A percentile compares a stretch with the other conserved stretches of the same genome.
These are phyloP conservation scores for Dacryopinax spathularia DNA, from an alignment of 768 basidiomycete genomes.

Conservation along the genomic window DNA sequence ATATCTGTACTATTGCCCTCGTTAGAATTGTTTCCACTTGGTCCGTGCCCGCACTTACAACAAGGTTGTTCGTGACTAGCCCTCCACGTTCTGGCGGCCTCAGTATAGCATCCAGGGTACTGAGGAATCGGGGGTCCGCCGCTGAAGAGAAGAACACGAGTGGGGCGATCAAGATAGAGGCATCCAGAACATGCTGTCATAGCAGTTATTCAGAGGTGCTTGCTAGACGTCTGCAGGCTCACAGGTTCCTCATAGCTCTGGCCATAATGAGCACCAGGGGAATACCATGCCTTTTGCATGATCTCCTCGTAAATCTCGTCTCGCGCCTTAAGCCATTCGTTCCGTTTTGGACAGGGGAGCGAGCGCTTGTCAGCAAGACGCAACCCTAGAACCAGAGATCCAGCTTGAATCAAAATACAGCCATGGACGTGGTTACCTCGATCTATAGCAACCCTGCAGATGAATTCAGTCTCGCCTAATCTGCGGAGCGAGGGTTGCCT, in stretches of 20 bases:
- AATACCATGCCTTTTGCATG: conserved; percentile 76
- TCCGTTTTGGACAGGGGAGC: conserved; percentile 39
- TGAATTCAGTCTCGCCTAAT: background rate
- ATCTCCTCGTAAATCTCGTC: conserved; percentile 87
- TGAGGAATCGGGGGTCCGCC: conserved; percentile 76
- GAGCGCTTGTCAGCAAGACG: conserved; percentile 91
- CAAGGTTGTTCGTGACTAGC: conserved; percentile 60
- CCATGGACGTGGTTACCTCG: conserved; percentile 37
- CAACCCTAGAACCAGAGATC: conserved; percentile 35
- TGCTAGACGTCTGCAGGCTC: conserved; percentile 26
- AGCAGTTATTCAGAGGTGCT: background rate
- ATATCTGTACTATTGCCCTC: background rate
- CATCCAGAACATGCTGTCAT: conserved; percentile 42
- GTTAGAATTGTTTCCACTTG: background rate
- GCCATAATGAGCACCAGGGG: conserved; percentile 32
- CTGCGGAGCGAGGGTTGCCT: conserved; percentile 12
- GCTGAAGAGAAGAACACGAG: conserved; percentile 76
- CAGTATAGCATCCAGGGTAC: conserved; percentile 69
- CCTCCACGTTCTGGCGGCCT: conserved; percentile 82
- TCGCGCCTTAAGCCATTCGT: conserved; percentile 57
- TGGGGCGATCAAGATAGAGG: conserved; percentile 83
- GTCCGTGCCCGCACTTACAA: conserved; percentile 7
- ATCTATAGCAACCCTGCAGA: conserved; percentile 81
- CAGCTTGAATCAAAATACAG: background rate
- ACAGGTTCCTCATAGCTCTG: conserved; percentile 80